A percentile compares a stretch with the other conserved stretches of the same genome.
Conservation (phyloP, 2,329 filamentous ascomycete genomes). For the Ilyonectria destructans region DNA sequence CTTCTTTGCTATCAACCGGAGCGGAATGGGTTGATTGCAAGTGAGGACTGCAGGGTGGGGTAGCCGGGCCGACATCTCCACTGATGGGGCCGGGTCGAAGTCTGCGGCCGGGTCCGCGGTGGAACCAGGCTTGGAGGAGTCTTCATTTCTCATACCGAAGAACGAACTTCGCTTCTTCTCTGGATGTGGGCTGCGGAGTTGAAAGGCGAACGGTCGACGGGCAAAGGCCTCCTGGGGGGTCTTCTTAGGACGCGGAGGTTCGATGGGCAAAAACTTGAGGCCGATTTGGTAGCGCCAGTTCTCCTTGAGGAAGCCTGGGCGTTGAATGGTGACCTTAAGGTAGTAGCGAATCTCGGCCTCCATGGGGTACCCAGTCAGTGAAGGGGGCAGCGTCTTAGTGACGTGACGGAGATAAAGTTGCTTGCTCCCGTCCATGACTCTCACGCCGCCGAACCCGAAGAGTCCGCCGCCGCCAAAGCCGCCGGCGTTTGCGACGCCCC, state of each 20-base stretch:
- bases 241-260: conserved; percentile 81
- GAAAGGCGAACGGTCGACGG: conserved; percentile 77
- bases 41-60: conserved; percentile 92
- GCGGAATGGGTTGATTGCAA: conserved; percentile 87
- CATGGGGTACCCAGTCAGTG: conserved; percentile 87
- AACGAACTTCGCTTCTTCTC: conserved; percentile 72
- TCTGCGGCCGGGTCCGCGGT: conserved; percentile 51
- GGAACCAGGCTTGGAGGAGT: conserved; percentile 43
- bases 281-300: conserved; percentile 81
- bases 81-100: conserved; percentile 68
- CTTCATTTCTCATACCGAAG: conserved; percentile 64
- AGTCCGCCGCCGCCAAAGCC: conserved; percentile 65
- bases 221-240: conserved; percentile 88
- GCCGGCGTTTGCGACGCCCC: conserved; percentile 69
- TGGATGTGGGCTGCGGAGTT: conserved; percentile 56
- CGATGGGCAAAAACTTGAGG: conserved; percentile 93
- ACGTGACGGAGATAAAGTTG: conserved; percentile 80
- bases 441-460: conserved; percentile 68
- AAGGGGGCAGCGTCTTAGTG: conserved; percentile 90
- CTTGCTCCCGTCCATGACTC: conserved; percentile 75
- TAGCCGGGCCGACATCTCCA: conserved; percentile 85
- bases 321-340: conserved; percentile 93
- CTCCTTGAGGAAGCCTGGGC: conserved; percentile 91
- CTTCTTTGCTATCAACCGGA: conserved; percentile 86
- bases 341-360: conserved; percentile 95